These are phyloP conservation scores for Nothopassalora personata DNA, from an alignment of 2,329 filamentous ascomycete genomes.

Conservation along the genomic window DNA sequence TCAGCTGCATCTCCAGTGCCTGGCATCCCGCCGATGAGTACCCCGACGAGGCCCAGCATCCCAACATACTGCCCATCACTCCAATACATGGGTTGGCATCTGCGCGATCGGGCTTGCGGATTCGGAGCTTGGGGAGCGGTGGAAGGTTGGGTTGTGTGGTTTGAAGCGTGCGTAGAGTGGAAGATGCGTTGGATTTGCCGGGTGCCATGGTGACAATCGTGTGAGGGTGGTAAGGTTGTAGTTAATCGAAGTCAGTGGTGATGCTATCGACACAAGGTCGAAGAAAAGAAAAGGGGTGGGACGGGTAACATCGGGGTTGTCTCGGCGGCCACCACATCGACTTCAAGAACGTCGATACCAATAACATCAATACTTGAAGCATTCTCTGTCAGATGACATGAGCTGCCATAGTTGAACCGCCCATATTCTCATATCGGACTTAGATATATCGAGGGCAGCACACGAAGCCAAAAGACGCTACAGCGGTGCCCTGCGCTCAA, in stretches of 20 bases:
- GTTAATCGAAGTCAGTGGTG: neutral
- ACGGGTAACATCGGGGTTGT: neutral
- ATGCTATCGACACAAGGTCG: neutral
- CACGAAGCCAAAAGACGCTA: no score
- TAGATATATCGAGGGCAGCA: no score
- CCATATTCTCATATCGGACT: no score
- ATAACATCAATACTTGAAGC: no score
- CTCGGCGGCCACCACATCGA: no score
- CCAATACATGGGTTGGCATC: constrained; percentile 60
- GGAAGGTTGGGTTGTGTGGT: constrained; percentile 45
- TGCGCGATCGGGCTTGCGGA: constrained; percentile 58
- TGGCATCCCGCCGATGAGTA: constrained; percentile 59
- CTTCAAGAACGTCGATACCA: no score
- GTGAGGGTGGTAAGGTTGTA: neutral
- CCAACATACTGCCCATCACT: constrained; percentile 63
- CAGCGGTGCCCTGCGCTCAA: no score
- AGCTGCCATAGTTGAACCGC: no score
- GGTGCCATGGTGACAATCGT: neutral
- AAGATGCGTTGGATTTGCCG: neutral
- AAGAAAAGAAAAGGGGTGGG: neutral
- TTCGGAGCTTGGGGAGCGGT: constrained; percentile 57
- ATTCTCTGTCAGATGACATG: no score
- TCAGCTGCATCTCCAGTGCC: constrained; percentile 55
- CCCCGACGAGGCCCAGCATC: constrained; percentile 78
- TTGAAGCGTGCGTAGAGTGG: neutral